phyloP scores from a whole-genome alignment of 192 early-diverging fungal genomes.

The Coemansia aciculifera region DNA sequence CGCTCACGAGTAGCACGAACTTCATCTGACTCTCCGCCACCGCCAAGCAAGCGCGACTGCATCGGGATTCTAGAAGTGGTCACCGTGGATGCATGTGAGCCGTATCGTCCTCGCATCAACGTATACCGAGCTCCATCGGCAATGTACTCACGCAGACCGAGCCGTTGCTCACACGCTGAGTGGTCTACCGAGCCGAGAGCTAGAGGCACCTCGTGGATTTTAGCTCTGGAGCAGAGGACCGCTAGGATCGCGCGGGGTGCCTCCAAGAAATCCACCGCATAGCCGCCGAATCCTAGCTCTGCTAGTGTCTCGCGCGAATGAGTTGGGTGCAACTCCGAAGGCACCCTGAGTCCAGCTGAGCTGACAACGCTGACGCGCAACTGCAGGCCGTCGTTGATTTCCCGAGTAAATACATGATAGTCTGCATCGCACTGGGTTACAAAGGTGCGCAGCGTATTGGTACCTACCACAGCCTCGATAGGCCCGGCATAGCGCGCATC shows the following conservation, averaged over 20 bases:
- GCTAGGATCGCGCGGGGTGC: slow-evolving; percentile 65
- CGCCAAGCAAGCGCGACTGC: slow-evolving; percentile 26
- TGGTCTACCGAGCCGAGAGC: slow-evolving; percentile 41
- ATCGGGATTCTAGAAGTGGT: slow-evolving; percentile 24
- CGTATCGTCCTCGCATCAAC: slow-evolving; percentile 43
- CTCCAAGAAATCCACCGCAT: slow-evolving; percentile 72
- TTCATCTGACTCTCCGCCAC: slow-evolving; percentile 44
- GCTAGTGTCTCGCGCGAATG: slow-evolving; percentile 39
- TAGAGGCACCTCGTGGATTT: slow-evolving; percentile 60
- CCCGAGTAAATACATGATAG: slow-evolving; percentile 67
- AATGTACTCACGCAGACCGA: slow-evolving; percentile 39
- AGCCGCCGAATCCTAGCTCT: slow-evolving; percentile 72
- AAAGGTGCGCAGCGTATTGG: slow-evolving; percentile 67
- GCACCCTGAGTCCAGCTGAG: not conserved
- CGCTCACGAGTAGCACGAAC: slow-evolving; percentile 26
- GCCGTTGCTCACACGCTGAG: slow-evolving; percentile 23
- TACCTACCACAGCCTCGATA: slow-evolving; percentile 62
- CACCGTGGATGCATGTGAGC: slow-evolving; percentile 35
- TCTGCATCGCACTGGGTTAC: slow-evolving; percentile 77
- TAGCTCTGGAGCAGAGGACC: slow-evolving; percentile 62
- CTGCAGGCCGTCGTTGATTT: slow-evolving; percentile 62
- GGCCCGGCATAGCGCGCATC: slow-evolving; percentile 62
- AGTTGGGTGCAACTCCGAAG: slow-evolving; percentile 10
- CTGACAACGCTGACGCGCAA: slow-evolving; percentile 65
- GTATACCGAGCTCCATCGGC: slow-evolving; percentile 38